These are phyloP conservation scores for Saprolegnia parasitica DNA, from an alignment of 352 stramenopile species.

Conservation along the genomic window DNA sequence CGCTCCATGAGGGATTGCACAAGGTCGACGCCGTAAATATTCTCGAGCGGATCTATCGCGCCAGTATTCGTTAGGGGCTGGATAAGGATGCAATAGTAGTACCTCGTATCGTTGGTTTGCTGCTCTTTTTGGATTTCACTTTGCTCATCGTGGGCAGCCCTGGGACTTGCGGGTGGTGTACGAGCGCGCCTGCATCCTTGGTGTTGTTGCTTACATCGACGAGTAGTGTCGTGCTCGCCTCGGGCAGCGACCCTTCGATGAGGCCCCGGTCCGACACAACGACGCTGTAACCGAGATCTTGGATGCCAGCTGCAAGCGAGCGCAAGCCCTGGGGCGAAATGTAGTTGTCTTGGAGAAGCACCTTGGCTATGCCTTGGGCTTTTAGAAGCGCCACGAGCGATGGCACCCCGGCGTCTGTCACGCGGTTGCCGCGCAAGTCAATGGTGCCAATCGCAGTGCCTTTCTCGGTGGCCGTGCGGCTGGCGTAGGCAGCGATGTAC, in stretches of 20 bases:
- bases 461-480: slow-evolving; percentile 14
- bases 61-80: not conserved
- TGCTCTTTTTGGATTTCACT: slow-evolving; percentile 20
- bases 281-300: slow-evolving; percentile 41
- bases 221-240: slow-evolving; percentile 29
- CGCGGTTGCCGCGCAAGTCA: slow-evolving; percentile 54
- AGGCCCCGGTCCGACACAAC: slow-evolving; percentile 41
- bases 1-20: slow-evolving; percentile 36
- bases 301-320: slow-evolving; percentile 43
- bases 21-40: slow-evolving; percentile 66
- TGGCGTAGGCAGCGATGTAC: slow-evolving; percentile 41
- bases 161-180: slow-evolving; percentile 14
- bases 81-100: not conserved
- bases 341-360: slow-evolving; percentile 68
- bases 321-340: slow-evolving; percentile 63
- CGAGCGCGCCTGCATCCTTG: slow-evolving; percentile 3
- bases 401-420: slow-evolving; percentile 50
- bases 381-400: slow-evolving; percentile 36
- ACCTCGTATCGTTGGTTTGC: slow-evolving; percentile 32
- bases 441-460: slow-evolving; percentile 32
- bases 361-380: slow-evolving; percentile 34
- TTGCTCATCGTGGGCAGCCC: slow-evolving; percentile 16
- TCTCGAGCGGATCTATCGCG: slow-evolving; percentile 37
- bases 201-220: slow-evolving; percentile 42
- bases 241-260: slow-evolving; percentile 6